These are phyloP conservation scores for Hirsutella rhossiliensis DNA, from an alignment of 2,329 filamentous ascomycete genomes.

Conservation along the genomic window DNA sequence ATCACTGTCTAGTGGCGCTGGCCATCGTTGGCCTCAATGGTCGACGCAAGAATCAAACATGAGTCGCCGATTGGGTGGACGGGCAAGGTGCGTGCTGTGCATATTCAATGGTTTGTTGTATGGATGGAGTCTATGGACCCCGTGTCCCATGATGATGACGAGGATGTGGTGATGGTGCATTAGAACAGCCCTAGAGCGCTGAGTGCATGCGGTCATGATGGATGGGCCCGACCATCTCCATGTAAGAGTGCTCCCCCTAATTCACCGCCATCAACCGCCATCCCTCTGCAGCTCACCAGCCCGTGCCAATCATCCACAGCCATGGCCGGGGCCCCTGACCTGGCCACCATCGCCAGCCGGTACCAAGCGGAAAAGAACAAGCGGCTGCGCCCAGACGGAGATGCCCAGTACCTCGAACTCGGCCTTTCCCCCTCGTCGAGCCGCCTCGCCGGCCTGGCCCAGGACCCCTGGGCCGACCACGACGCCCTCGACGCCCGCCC, in stretches of 20 bases:
- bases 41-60: too few species aligned
- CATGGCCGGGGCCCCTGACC: not conserved
- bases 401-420: constrained; percentile 19
- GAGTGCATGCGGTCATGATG: too few species aligned
- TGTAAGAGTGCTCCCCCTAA: not conserved
- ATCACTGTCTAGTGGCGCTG: too few species aligned
- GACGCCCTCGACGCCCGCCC: constrained; percentile 13
- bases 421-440: constrained; percentile 10
- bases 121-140: too few species aligned
- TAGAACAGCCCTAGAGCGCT: too few species aligned
- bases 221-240: too few species aligned
- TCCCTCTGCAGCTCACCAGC: not conserved
- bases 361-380: constrained; percentile 23
- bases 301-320: not conserved
- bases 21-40: too few species aligned
- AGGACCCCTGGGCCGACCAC: constrained; percentile 24
- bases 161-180: too few species aligned
- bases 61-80: too few species aligned
- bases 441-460: constrained; percentile 11
- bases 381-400: constrained; percentile 18
- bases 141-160: too few species aligned
- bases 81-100: too few species aligned
- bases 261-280: not conserved
- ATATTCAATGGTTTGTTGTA: too few species aligned
- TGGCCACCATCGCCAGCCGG: constrained; percentile 8